Evolutionary conservation across 2,329 filamentous ascomycete species (phyloP).

Genomic region (Trichophaea hybrida): DNA sequence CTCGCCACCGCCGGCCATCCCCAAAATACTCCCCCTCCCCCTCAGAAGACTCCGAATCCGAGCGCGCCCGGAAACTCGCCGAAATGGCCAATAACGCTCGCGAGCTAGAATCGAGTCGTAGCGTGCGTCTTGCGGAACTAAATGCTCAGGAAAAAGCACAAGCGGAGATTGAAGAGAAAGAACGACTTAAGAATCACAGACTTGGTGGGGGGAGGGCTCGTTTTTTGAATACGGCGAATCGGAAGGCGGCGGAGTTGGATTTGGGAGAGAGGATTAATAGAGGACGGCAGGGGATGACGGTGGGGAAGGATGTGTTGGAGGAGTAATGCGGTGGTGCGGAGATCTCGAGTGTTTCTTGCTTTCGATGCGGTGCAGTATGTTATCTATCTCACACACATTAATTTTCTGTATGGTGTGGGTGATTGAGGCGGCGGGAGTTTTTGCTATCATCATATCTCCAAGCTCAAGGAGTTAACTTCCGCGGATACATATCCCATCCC

Average conservation of each 20-base stretch:
- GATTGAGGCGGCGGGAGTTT: too few species aligned
- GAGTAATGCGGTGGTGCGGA: not conserved
- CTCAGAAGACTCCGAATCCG: not conserved
- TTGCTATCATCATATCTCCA: not conserved
- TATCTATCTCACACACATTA: too few species aligned
- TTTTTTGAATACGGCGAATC: conserved; percentile 51
- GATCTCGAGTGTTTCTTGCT: not conserved
- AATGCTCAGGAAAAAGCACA: conserved; percentile 50
- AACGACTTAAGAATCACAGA: conserved; percentile 43
- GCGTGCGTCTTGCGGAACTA: conserved; percentile 50
- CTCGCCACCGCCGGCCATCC: not conserved
- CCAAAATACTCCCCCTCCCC: not conserved
- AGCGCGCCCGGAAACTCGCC: not conserved
- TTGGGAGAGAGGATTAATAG: conserved; percentile 34
- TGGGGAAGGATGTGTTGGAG: conserved; percentile 30
- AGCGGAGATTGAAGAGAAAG: conserved; percentile 51
- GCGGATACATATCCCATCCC: not conserved
- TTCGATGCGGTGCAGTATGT: too few species aligned
- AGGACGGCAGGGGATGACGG: conserved; percentile 24
- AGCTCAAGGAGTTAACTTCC: not conserved
- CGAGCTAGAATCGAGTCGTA: conserved; percentile 43
- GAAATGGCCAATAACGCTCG: conserved; percentile 27
- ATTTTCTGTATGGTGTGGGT: too few species aligned
- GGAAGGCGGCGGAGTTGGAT: conserved; percentile 37
- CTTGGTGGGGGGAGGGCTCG: conserved; percentile 48